Percentiles rank a stretch among this genome's conserved stretches.
These are phyloP conservation scores for Starmerella scarabaei DNA, from an alignment of 805 yeast genomes.

Conservation along the genomic window DNA sequence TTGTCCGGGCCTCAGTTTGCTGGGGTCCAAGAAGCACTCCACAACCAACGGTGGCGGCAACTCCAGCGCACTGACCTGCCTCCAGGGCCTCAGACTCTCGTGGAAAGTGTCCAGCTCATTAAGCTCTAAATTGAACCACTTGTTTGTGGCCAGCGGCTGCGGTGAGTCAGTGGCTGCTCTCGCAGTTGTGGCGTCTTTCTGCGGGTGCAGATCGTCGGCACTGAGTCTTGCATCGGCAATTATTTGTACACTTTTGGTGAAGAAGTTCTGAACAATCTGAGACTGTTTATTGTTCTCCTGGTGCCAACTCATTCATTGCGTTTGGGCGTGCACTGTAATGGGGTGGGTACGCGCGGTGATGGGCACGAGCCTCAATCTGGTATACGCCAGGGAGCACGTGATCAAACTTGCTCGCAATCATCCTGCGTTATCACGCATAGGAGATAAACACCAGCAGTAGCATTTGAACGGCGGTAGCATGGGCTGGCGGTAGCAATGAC, in stretches of 20 bases:
- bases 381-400: too few species aligned
- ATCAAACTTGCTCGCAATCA: too few species aligned
- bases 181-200: too few species aligned
- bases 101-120: slow-evolving; percentile 30
- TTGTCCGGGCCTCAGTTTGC: slow-evolving; percentile 44
- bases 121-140: slow-evolving; percentile 32
- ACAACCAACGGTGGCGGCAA: slow-evolving; percentile 69
- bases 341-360: too few species aligned
- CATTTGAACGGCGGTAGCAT: too few species aligned
- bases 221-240: slow-evolving; percentile 21
- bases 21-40: slow-evolving; percentile 65
- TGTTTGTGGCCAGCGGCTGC: slow-evolving; percentile 22
- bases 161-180: neutral
- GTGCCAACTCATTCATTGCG: slow-evolving; percentile 10
- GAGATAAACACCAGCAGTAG: too few species aligned
- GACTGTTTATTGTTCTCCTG: slow-evolving; percentile 13
- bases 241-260: slow-evolving; percentile 30
- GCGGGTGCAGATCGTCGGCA: slow-evolving; percentile 8
- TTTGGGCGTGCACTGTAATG: too few species aligned
- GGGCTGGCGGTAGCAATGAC: too few species aligned
- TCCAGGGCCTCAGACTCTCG: slow-evolving; percentile 59
- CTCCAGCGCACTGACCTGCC: slow-evolving; percentile 20
- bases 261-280: slow-evolving; percentile 31
- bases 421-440: too few species aligned
- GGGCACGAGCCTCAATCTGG: too few species aligned